A percentile compares a stretch with the other conserved stretches of the same genome.
Conservation (phyloP, 306 rosid genomes). For the Gastrolobium bilobum region DNA sequence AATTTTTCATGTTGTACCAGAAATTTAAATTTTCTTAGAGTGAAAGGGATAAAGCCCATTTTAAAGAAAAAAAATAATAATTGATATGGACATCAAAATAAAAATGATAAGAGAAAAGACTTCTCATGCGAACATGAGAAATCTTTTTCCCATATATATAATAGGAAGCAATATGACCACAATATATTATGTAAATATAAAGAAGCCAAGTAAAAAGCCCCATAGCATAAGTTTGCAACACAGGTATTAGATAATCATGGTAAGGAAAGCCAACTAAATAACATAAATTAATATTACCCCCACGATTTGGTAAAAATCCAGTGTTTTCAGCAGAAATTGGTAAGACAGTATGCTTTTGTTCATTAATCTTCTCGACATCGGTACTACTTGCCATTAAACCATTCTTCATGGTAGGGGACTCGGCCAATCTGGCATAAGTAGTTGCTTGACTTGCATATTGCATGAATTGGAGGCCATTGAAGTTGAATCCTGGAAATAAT, state of each 20-base stretch:
- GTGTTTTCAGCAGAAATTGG: slow-evolving; percentile 87
- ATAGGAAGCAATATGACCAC: slow-evolving; percentile 26
- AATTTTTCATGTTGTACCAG: no score
- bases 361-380: slow-evolving; percentile 53
- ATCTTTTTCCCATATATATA: no score
- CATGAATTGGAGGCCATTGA: slow-evolving; percentile 49
- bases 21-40: no score
- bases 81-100: no score
- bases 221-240: slow-evolving; percentile 8
- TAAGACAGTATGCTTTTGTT: slow-evolving; percentile 55
- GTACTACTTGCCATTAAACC: slow-evolving; percentile 46
- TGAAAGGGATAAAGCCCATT: no score
- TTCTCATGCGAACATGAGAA: no score
- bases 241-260: slow-evolving; percentile 8
- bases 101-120: no score
- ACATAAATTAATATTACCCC: slow-evolving; percentile 58
- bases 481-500: slow-evolving; percentile 55
- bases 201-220: slow-evolving; percentile 9
- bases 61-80: no score
- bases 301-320: slow-evolving; percentile 74
- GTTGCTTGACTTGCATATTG: slow-evolving; percentile 79
- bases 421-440: slow-evolving; percentile 75
- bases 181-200: background rate
- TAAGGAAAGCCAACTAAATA: slow-evolving; percentile 39
- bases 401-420: slow-evolving; percentile 63